Evolutionary conservation across 129 eudicot genomes (phyloP).

Genomic region (Pulicaria dysenterica): DNA sequence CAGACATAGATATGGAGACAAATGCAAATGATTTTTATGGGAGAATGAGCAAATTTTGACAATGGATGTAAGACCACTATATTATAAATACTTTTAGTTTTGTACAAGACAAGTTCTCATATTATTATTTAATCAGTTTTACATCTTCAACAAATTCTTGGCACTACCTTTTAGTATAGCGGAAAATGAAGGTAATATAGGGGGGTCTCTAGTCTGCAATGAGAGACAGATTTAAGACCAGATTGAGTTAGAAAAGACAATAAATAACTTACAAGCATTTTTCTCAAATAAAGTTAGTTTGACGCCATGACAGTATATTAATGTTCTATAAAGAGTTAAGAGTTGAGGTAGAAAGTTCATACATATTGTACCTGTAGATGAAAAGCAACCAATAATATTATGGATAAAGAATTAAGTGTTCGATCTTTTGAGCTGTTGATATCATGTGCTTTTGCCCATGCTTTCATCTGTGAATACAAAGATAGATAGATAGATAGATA

Average conservation of each 20-base stretch:
- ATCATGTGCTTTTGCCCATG: slow-evolving; percentile 85
- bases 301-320: not conserved
- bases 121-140: not conserved
- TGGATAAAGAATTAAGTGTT: slow-evolving; percentile 38
- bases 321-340: not conserved
- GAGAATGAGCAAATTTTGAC: not conserved
- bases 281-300: not conserved
- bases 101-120: slow-evolving; percentile 9
- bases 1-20: slow-evolving; percentile 5
- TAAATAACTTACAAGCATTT: not conserved
- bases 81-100: not conserved
- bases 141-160: slow-evolving; percentile 1
- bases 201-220: slow-evolving; percentile 43
- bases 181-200: slow-evolving; percentile 39
- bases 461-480: slow-evolving; percentile 75
- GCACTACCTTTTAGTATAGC: slow-evolving; percentile 35
- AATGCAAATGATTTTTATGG: not conserved
- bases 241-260: not conserved
- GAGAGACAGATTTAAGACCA: slow-evolving; percentile 25
- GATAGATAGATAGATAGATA: slow-evolving; percentile 40
- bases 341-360: not conserved
- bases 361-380: slow-evolving; percentile 31
- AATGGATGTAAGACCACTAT: not conserved
- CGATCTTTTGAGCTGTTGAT: slow-evolving; percentile 72
- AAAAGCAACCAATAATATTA: slow-evolving; percentile 40